These are phyloP conservation scores for Deakozyma indianensis DNA, from an alignment of 805 yeast genomes.

Conservation along the genomic window DNA sequence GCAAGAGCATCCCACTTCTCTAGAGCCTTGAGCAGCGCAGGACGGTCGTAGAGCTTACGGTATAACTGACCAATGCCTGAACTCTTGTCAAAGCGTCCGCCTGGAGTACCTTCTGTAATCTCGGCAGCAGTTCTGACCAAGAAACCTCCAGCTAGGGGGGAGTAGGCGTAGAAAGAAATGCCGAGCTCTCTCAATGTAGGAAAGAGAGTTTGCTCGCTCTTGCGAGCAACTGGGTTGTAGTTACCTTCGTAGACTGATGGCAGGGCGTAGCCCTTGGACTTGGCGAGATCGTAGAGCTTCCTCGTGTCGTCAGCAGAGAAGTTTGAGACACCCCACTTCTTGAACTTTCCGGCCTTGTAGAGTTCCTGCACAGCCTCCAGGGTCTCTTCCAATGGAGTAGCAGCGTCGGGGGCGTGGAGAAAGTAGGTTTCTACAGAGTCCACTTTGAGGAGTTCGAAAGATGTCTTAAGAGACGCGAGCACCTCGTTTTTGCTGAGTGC, in stretches of 20 bases:
- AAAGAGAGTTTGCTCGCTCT: slow-evolving; percentile 12
- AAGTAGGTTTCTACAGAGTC: slow-evolving; percentile 13
- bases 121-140: slow-evolving; percentile 10
- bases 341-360: slow-evolving; percentile 14
- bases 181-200: slow-evolving; percentile 11
- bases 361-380: slow-evolving; percentile 14
- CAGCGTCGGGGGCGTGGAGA: slow-evolving; percentile 16
- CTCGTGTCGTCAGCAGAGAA: slow-evolving; percentile 13
- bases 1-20: slow-evolving; percentile 11
- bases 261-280: slow-evolving; percentile 13
- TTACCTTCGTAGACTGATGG: slow-evolving; percentile 19
- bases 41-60: slow-evolving; percentile 10
- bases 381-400: slow-evolving; percentile 15
- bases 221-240: slow-evolving; percentile 17
- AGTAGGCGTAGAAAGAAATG: slow-evolving; percentile 16
- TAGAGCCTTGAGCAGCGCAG: slow-evolving; percentile 11
- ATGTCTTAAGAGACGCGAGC: slow-evolving; percentile 7
- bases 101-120: slow-evolving; percentile 6
- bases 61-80: slow-evolving; percentile 9
- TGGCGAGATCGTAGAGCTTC: slow-evolving; percentile 10
- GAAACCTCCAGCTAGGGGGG: slow-evolving; percentile 17
- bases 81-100: slow-evolving; percentile 11
- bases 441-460: slow-evolving; percentile 8
- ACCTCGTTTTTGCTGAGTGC: slow-evolving; percentile 9
- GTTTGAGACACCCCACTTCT: slow-evolving; percentile 16